Conservation (phyloP, 768 basidiomycete genomes). For the Tulasnella sp. region DNA sequence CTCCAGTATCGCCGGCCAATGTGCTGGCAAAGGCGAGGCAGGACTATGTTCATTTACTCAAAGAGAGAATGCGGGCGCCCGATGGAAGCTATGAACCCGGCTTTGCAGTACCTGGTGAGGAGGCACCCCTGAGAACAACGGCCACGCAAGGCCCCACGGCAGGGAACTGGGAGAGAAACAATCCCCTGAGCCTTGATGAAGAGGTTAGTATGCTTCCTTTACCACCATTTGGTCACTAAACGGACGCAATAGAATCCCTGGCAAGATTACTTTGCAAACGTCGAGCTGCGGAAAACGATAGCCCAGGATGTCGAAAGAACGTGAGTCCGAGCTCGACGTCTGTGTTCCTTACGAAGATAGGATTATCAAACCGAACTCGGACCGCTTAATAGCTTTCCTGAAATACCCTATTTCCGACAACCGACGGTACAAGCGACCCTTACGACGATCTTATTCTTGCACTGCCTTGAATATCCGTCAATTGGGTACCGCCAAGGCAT, state of each 20-base stretch:
- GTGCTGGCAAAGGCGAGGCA: conserved; percentile 51
- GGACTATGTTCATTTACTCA: conserved; percentile 55
- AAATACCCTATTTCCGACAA: conserved; percentile 84
- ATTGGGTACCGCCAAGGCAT: conserved; percentile 97
- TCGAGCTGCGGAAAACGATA: conserved; percentile 86
- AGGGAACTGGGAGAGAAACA: conserved; percentile 63
- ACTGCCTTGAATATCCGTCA: conserved; percentile 69
- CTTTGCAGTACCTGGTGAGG: conserved; percentile 53
- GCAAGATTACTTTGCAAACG: conserved; percentile 87
- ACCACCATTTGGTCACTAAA: neutral
- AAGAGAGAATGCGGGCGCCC: conserved; percentile 74
- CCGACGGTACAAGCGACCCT: conserved; percentile 70
- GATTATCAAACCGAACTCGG: neutral
- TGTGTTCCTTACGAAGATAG: neutral
- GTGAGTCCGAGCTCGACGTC: conserved; percentile 47
- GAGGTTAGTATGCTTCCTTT: conserved; percentile 47
- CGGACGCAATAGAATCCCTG: conserved; percentile 71
- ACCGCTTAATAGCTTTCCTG: conserved; percentile 72
- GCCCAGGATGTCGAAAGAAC: conserved; percentile 94
- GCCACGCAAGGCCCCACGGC: conserved; percentile 32
- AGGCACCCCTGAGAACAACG: conserved; percentile 37
- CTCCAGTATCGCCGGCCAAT: conserved; percentile 36
- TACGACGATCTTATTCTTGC: conserved; percentile 84
- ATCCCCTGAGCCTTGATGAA: conserved; percentile 75
- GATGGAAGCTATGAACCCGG: conserved; percentile 80